Evolutionary conservation across 2,329 filamentous ascomycete species (phyloP).

Genomic region (Zymoseptoria pseudotritici): DNA sequence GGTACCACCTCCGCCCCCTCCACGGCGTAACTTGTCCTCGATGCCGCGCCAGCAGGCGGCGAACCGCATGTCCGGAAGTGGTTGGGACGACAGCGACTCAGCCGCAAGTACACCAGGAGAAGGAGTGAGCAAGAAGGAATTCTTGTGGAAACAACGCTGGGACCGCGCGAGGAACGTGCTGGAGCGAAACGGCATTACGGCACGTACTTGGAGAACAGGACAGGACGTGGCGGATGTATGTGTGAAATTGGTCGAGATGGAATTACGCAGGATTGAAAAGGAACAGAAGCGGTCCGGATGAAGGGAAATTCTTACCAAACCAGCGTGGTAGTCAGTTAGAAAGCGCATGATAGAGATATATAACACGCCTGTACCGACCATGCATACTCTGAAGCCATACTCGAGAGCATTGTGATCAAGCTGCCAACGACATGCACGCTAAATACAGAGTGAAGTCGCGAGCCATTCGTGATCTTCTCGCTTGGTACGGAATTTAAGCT

Average conservation of each 20-base stretch:
- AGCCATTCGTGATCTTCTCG: neutral
- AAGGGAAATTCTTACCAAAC: neutral
- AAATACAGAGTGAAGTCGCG: neutral
- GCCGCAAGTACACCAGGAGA: conserved; percentile 26
- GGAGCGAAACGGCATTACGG: conserved; percentile 55
- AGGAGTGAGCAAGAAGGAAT: conserved; percentile 58
- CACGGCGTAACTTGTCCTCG: conserved; percentile 31
- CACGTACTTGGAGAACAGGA: conserved; percentile 68
- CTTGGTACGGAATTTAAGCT: neutral
- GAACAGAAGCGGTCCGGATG: conserved; percentile 9
- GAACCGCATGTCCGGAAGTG: conserved; percentile 29
- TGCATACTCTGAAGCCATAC: neutral
- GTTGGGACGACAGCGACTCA: conserved; percentile 21
- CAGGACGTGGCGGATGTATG: conserved; percentile 62
- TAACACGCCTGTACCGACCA: no score
- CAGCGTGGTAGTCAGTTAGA: no score
- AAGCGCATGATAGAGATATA: no score
- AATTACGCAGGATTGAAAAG: conserved; percentile 37
- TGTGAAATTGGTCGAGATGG: conserved; percentile 54
- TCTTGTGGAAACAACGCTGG: conserved; percentile 64
- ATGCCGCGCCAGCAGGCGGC: conserved; percentile 22
- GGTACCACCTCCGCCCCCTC: conserved; percentile 12
- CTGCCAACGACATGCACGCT: neutral
- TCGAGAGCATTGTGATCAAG: neutral
- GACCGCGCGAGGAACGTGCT: conserved; percentile 57